Conservation (phyloP, 371 early-diverging fungal genomes). For the Mucor saturninus region DNA sequence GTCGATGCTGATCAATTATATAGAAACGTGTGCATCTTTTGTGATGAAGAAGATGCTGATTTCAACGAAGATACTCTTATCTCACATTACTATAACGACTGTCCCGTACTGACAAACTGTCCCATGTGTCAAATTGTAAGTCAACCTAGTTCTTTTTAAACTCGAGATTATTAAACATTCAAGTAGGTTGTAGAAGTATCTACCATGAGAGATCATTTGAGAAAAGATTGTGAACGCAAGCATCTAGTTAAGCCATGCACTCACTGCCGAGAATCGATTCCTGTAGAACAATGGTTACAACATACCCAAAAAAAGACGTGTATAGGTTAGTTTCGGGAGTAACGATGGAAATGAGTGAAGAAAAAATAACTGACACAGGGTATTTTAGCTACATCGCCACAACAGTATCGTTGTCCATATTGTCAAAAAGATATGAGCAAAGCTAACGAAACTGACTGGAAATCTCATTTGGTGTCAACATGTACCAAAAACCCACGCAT, state of each 20-base stretch:
- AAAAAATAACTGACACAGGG: not conserved
- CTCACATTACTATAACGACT: conserved; percentile 78
- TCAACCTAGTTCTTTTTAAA: not conserved
- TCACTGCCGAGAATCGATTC: conserved; percentile 65
- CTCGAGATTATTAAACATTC: not conserved
- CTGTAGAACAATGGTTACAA: conserved; percentile 63
- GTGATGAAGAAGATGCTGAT: conserved; percentile 65
- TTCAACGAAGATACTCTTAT: conserved; percentile 80
- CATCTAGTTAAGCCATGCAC: conserved; percentile 68
- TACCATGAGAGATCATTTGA: conserved; percentile 65
- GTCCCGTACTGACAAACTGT: conserved; percentile 74
- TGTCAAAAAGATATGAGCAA: conserved; percentile 65
- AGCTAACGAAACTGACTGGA: conserved; percentile 69
- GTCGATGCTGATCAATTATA: not conserved
- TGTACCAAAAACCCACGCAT: conserved; percentile 46
- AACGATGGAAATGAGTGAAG: too few relatives aligned
- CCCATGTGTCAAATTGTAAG: conserved; percentile 74
- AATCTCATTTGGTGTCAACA: conserved; percentile 61
- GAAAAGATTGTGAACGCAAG: conserved; percentile 66
- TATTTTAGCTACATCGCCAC: conserved; percentile 15
- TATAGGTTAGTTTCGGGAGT: conserved; percentile 29
- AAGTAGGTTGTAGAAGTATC: conserved; percentile 78
- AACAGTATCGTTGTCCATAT: conserved; percentile 66
- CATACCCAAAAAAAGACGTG: conserved; percentile 59
- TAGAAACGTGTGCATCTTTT: conserved; percentile 71